Base-by-base conservation (phyloP, 441 rosid genomes). In the Brassica hybrid region DNA sequence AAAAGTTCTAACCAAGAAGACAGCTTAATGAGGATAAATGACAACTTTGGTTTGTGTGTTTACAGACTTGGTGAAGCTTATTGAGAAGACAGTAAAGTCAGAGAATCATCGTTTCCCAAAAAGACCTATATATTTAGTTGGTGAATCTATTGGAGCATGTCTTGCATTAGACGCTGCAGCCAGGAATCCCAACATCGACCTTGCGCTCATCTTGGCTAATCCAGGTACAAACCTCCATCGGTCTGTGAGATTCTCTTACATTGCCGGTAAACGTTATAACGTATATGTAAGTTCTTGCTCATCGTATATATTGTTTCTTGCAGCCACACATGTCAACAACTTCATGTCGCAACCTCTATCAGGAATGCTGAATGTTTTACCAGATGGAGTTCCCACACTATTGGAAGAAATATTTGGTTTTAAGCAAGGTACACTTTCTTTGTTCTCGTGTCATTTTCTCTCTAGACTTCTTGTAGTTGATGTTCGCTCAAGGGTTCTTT, bases 121-220 rank as follows among this genome's bases (percentile, higher is more conserved):
- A 2, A 85, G 88, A 75, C 95, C 95, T n/a, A 89, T 92, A 65
- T 92, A 92, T 86, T 60, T 93, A 60, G 87, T 89, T 43, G 96
- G 92, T 25, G 94, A 93, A 61, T 89, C 92, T 30, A 56, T 93
- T 71, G 94, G 94, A 80, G 92, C 83, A 9, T 91, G 93, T 79
- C 79, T 91, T 75, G 94, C 91, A 1, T 73, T 93, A 56, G 93
- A 87, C 34, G 87, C 85, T 56, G 94, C 92, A 2, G 87, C 89
- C 7, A 85, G 86, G 57, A 92, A 89, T 71, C 89, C 92, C 6
- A 58, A 80, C 13, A 73, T 85, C 2, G 94, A 93, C 34, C n/a
- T n/a, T n/a, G n/a, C n/a, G n/a, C n/a, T n/a, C n/a, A n/a, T n/a
- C n/a, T n/a, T n/a, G n/a, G n/a, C 34, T 12, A 91, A 91, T 80